Percentiles rank a stretch among this genome's conserved stretches.
Conservation (phyloP, 495 filamentous ascomycete species). For the Cryomyces minteri region DNA sequence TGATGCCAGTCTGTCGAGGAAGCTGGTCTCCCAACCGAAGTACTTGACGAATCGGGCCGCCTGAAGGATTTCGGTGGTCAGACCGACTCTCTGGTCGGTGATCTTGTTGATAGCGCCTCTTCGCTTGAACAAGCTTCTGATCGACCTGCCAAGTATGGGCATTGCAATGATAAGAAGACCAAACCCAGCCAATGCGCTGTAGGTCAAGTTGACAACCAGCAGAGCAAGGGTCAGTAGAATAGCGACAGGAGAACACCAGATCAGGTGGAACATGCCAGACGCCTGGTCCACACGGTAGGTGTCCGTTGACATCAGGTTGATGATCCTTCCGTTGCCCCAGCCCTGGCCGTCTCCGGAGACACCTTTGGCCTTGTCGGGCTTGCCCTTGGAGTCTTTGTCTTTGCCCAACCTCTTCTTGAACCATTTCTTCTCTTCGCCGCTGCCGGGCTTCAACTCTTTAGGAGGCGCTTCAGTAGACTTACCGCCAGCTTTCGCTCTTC, state of each 20-base stretch:
- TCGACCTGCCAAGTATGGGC: slow-evolving; percentile 52
- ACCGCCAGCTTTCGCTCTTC: slow-evolving; percentile 23
- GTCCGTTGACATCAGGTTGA: slow-evolving; percentile 86
- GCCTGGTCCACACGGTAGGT: slow-evolving; percentile 80
- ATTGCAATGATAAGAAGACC: slow-evolving; percentile 60
- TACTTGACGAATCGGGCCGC: slow-evolving; percentile 89
- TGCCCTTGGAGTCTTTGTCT: slow-evolving; percentile 19
- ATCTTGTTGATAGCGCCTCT: slow-evolving; percentile 72
- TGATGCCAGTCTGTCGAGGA: slow-evolving; percentile 53
- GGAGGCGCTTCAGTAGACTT: slow-evolving; percentile 14
- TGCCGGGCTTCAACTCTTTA: slow-evolving; percentile 18
- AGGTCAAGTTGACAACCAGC: slow-evolving; percentile 67
- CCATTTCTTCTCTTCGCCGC: slow-evolving; percentile 26
- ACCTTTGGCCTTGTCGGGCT: slow-evolving; percentile 21
- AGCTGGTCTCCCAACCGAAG: slow-evolving; percentile 86
- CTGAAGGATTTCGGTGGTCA: slow-evolving; percentile 86
- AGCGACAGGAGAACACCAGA: slow-evolving; percentile 68
- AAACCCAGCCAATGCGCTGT: slow-evolving; percentile 79
- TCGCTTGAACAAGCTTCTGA: slow-evolving; percentile 49
- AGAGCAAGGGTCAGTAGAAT: slow-evolving; percentile 61
- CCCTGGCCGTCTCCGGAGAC: slow-evolving; percentile 51
- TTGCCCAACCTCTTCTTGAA: slow-evolving; percentile 24
- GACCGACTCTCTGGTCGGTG: slow-evolving; percentile 74
- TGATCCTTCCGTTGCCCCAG: slow-evolving; percentile 80
- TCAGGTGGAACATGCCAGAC: slow-evolving; percentile 70